Percentiles rank a stretch among this genome's conserved stretches.
Evolutionary conservation across 208 protist genomes (phyloP).

Genomic region (Acanthamoeba sp.): DNA sequence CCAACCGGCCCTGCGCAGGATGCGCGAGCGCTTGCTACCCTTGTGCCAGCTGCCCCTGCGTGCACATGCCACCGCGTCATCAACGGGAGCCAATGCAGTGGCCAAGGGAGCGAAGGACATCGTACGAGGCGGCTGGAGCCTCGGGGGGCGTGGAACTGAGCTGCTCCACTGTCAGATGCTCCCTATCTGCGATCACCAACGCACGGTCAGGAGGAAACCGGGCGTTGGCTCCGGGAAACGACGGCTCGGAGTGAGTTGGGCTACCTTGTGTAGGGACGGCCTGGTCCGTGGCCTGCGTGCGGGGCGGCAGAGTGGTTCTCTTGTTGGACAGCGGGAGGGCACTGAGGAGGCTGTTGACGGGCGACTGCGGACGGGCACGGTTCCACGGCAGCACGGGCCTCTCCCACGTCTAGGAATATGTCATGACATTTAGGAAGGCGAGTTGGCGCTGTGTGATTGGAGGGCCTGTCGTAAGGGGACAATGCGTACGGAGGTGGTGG

Average conservation of each 20-base stretch:
- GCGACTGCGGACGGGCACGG: background rate
- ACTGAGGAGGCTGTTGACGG: background rate
- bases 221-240: too few species aligned
- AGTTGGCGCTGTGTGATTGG: too few species aligned
- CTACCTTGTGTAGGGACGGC: too few species aligned
- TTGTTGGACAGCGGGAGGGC: background rate
- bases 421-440: background rate
- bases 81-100: background rate
- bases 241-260: too few species aligned
- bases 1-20: background rate
- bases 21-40: background rate
- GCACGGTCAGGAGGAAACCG: too few species aligned
- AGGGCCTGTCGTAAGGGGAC: background rate
- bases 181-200: too few species aligned
- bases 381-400: background rate
- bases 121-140: background rate
- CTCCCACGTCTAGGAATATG: background rate
- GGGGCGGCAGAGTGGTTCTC: background rate
- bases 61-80: too few species aligned
- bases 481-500: background rate
- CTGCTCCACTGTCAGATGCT: background rate
- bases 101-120: background rate
- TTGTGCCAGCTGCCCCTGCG: conserved; percentile 5
- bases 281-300: background rate
- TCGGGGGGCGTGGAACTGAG: background rate